Evolutionary conservation across 2,329 filamentous ascomycete species (phyloP).

Genomic region (Pyrenophora tritici-repentis): DNA sequence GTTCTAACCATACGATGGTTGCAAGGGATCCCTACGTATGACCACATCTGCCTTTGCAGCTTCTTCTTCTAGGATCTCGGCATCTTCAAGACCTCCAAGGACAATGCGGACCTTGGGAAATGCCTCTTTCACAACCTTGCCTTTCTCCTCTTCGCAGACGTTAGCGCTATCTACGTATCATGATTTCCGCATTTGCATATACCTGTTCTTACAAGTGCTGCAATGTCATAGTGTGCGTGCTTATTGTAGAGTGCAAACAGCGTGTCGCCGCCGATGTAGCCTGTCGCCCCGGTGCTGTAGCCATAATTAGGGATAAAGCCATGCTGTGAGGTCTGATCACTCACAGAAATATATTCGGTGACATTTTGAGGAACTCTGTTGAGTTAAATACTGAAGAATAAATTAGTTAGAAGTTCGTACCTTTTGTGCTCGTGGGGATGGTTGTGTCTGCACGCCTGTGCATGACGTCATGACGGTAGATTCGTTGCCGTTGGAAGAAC

Average conservation of each 20-base stretch:
- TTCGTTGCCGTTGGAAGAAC: constrained; percentile 2
- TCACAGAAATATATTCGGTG: constrained; percentile 33
- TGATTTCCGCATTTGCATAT: background rate
- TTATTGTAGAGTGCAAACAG: constrained; percentile 50
- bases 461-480: constrained; percentile 5
- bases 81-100: constrained; percentile 56
- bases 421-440: background rate
- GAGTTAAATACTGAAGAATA: no score
- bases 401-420: background rate
- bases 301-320: background rate
- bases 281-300: constrained; percentile 33
- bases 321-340: background rate
- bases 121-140: constrained; percentile 47
- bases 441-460: background rate
- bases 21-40: constrained; percentile 21
- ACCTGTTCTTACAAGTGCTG: constrained; percentile 49
- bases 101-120: constrained; percentile 56
- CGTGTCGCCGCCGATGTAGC: constrained; percentile 48
- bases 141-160: constrained; percentile 46
- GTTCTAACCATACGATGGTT: background rate
- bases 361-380: constrained; percentile 10
- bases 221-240: constrained; percentile 54
- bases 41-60: constrained; percentile 58
- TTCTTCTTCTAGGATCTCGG: constrained; percentile 53
- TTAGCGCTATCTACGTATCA: background rate